Base-by-base conservation (phyloP, 257 asterid species). In the Ocimum tenuiflorum region DNA sequence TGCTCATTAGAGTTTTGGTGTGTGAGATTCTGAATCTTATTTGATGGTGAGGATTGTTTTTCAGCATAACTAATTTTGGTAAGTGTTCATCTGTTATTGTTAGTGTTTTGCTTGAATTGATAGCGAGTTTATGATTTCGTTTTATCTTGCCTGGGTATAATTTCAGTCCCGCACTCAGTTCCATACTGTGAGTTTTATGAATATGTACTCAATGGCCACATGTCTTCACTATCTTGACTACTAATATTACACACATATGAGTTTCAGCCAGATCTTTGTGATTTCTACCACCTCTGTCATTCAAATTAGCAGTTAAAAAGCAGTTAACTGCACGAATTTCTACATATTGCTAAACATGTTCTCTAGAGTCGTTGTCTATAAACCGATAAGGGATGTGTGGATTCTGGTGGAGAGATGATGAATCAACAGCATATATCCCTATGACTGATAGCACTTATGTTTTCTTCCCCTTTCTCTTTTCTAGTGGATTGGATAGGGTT, bases 1-100 rank as follows among this genome's bases (percentile, higher is more conserved):
- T 45, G 31, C 39, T 58, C 18, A 43, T 46, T 24, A 46, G 35
- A 56, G 48, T 62, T 49, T 14, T n/a, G 68, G 5, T 53, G 39
- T 47, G 50, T 61, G 66, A 56, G 53, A 41, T 61, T 65, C 33
- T 55, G 61, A 45, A 13, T 71, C n/a, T 67, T 65, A 27, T 61
- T 61, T 67, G 64, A 39, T 57, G 63, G 43, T 60, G 53, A 60
- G 65, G 41, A 65, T 36, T 18, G 31, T 68, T 36, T 4, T 59
- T 43, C 43, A 4, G 17, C 60, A 47, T 67, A 20, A 36, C n/a
- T 10, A 17, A 35, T 59, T 31, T 46, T 36, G 29, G 39, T 12
- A 11, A 4, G 71, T 60, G 29, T 60, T 63, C 51, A 43, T 70
- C 27, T 52, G 15, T 31, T 3, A 13, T 14, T 33, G 19, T 48